Percentiles rank a stretch among this genome's conserved stretches.
Evolutionary conservation across 139 green algal species (phyloP).

Genomic region (Closterium sp.): DNA sequence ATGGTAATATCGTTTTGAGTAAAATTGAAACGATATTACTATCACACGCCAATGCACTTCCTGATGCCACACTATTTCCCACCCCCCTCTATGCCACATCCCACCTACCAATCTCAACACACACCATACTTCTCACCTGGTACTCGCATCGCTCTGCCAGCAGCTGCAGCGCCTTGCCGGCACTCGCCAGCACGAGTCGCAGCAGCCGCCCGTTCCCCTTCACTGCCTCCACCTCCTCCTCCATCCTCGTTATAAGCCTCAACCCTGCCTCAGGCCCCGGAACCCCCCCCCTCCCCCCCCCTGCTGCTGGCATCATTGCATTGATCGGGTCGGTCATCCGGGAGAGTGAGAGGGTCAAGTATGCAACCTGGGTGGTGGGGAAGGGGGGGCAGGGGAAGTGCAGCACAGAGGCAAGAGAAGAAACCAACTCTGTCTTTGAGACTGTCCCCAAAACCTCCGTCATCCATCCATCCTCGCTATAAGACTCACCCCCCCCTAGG

Average conservation of each 20-base stretch:
- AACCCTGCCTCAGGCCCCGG: constrained; percentile 6
- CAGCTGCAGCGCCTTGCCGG: constrained; percentile 38
- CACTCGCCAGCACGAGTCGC: constrained; percentile 19
- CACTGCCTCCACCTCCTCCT: constrained; percentile 48
- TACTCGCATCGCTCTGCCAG: constrained; percentile 47
- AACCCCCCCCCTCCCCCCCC: neutral
- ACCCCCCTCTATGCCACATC: neutral
- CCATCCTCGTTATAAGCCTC: constrained; percentile 12
- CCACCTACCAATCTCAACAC: neutral
- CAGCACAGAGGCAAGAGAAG: too few relatives aligned
- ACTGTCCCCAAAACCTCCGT: too few relatives aligned
- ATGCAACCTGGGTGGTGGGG: too few relatives aligned
- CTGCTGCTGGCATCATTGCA: constrained; percentile 64
- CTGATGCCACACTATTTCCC: neutral
- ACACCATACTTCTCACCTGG: neutral
- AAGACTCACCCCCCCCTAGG: too few relatives aligned
- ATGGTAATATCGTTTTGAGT: too few relatives aligned
- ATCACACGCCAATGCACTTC: neutral
- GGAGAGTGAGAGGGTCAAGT: constrained; percentile 65
- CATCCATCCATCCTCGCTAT: too few relatives aligned
- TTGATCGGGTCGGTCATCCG: constrained; percentile 73
- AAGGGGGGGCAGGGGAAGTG: too few relatives aligned
- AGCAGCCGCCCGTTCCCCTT: constrained; percentile 13
- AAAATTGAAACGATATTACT: too few relatives aligned
- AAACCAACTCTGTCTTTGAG: too few relatives aligned